Evolutionary conservation across 129 eudicot species (phyloP).

Genomic region (Centaurea solstitialis): DNA sequence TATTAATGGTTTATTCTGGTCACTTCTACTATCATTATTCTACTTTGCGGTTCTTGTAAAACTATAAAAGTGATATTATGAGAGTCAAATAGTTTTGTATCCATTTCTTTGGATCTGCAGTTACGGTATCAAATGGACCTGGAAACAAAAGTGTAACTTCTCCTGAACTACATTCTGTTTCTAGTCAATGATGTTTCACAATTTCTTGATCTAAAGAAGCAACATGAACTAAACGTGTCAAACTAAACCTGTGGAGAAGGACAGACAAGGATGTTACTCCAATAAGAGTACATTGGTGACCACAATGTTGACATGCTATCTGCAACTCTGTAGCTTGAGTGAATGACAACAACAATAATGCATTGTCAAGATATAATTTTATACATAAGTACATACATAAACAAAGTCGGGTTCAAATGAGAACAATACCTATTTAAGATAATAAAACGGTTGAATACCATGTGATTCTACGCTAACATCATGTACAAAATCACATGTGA

Average conservation of each 20-base stretch:
- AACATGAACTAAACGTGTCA: conserved; percentile 14
- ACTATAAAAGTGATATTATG: background rate
- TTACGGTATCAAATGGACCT: background rate
- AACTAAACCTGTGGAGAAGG: conserved; percentile 13
- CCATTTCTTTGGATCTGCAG: background rate
- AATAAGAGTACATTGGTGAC: conserved; percentile 15
- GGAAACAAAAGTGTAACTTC: conserved; percentile 5
- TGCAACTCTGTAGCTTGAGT: background rate
- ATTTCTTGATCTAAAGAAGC: conserved; percentile 1
- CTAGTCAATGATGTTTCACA: conserved; percentile 13
- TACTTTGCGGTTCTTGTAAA: background rate
- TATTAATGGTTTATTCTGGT: background rate
- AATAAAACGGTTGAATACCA: too few species aligned
- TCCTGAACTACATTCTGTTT: background rate
- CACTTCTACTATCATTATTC: conserved; percentile 1
- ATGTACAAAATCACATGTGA: too few species aligned
- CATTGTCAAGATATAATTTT: background rate
- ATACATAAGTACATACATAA: background rate
- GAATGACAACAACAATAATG: background rate
- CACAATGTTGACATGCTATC: background rate
- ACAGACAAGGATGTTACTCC: conserved; percentile 4
- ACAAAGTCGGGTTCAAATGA: too few species aligned
- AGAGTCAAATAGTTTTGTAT: conserved; percentile 1
- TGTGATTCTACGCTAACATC: too few species aligned
- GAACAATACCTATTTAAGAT: too few species aligned